Base-by-base conservation (phyloP, 2,329 filamentous ascomycete genomes). In the Chrysoporthe cubensis region DNA sequence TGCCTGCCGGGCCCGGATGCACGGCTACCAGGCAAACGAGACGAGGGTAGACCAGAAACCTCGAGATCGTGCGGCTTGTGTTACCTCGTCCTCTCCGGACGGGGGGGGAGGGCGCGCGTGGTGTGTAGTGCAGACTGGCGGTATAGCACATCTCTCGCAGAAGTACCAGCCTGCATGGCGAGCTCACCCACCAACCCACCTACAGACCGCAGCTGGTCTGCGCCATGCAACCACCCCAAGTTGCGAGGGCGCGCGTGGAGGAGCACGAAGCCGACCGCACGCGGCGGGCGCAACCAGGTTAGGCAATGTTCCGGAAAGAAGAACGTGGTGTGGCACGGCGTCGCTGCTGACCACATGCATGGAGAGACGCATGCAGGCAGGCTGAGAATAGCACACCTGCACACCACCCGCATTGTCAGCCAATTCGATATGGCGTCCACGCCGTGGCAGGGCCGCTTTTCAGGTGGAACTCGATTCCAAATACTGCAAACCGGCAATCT, bases 381-480 rank as follows among this genome's bases (percentile, higher is more conserved):
- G 59, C 59, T 61, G 59, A 61, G 59, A 61, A 61, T 61, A 61
- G 59, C 59, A 46, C 42, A 32, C 21, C 42, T n/a, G 14, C 43
- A 61, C 43, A 44, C 42, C 34, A 44, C 43, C 43, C 4, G n/a
- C 57, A 21, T 8, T 34, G 11, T 18, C 32, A 43, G 42, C 40
- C 57, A 42, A 42, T 21, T 42, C 16, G 37, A 21, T 34, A 40
- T 42, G 40, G 37, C 57, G 11, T n/a, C 37, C n/a, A 46, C 42
- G 43, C 59, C 43, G 18, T 34, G 21, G 11, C 26, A 16, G 9
- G 4, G 43, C 16, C 43, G 42, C 21, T 44, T 48, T 11, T 13
- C 34, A 11, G 21, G 21, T 43, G 2, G 9, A 26, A 34, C 21
- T 46, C 42, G 21, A 48, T 48, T 48, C 59, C 59, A 61, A 46